A percentile compares a stretch with the other conserved stretches of the same genome.
Conservation (phyloP, 108 stramenopile species). For the Cyclotella sp. region DNA sequence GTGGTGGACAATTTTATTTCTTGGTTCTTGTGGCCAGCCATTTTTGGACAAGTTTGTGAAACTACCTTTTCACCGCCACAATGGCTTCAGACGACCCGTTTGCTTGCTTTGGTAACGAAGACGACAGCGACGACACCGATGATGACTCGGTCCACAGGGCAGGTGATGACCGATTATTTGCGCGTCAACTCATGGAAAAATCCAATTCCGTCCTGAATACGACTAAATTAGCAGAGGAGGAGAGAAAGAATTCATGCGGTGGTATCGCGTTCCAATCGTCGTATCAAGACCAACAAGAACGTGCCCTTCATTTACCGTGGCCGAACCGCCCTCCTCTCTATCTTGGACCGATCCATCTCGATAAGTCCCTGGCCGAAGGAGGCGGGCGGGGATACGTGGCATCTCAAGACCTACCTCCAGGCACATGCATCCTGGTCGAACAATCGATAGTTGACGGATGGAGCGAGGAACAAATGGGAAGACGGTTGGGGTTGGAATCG, state of each 20-base stretch:
- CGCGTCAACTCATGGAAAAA: conserved; percentile 7
- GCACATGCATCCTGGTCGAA: conserved; percentile 78
- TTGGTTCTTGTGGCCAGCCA: too few species aligned
- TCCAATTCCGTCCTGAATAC: not conserved
- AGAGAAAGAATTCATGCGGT: not conserved
- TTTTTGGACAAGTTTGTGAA: too few species aligned
- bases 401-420: conserved; percentile 55
- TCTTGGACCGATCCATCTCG: conserved; percentile 55
- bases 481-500: conserved; percentile 66
- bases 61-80: not conserved
- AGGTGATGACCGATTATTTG: conserved; percentile 1
- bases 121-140: conserved; percentile 49
- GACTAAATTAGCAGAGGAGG: not conserved
- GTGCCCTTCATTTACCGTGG: conserved; percentile 31
- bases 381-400: conserved; percentile 84
- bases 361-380: conserved; percentile 49
- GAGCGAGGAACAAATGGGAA: conserved; percentile 70
- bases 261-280: conserved; percentile 6
- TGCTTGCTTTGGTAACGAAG: conserved; percentile 46
- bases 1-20: too few species aligned
- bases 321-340: conserved; percentile 61
- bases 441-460: conserved; percentile 67
- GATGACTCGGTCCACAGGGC: not conserved
- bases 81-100: conserved; percentile 33
- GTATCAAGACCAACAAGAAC: conserved; percentile 38